Conservation (phyloP, 208 protist species). For the Leishmania aethiopica region DNA sequence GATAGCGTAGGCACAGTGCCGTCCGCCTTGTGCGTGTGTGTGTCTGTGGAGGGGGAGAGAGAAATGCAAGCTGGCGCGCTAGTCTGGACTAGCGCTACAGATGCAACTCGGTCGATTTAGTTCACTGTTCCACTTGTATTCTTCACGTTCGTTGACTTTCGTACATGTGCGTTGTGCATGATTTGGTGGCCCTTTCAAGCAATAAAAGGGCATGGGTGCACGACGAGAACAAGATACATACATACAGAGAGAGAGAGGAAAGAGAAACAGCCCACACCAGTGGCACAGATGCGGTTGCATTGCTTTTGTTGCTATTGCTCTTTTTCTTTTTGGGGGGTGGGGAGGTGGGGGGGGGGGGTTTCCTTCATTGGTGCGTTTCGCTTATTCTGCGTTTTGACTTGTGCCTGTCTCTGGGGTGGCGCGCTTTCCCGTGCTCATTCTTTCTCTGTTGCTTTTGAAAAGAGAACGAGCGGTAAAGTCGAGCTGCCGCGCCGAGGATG, state of each 20-base stretch:
- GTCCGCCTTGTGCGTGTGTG: not conserved
- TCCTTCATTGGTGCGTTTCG: not conserved
- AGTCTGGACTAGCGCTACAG: not conserved
- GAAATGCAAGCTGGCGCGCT: not conserved
- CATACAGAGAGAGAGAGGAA: not conserved
- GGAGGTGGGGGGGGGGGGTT: no score
- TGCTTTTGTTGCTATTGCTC: no score
- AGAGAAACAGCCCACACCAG: not conserved
- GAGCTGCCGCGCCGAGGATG: not conserved
- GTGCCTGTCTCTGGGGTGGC: not conserved
- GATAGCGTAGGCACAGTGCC: not conserved
- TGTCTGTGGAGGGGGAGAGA: no score
- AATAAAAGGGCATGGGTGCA: not conserved
- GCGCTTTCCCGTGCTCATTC: not conserved
- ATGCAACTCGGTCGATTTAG: not conserved
- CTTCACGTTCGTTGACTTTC: not conserved
- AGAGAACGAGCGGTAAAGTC: not conserved
- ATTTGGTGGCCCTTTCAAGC: not conserved
- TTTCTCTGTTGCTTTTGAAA: not conserved
- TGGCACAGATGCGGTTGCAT: no score
- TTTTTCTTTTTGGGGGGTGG: no score
- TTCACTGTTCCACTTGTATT: not conserved
- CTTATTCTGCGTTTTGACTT: not conserved
- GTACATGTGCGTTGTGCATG: not conserved
- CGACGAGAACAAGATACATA: not conserved